Percentiles rank a stretch among this genome's conserved stretches.
These are phyloP conservation scores for Metschnikowia noctiluminum DNA, from an alignment of 805 yeast species.

Conservation along the genomic window DNA sequence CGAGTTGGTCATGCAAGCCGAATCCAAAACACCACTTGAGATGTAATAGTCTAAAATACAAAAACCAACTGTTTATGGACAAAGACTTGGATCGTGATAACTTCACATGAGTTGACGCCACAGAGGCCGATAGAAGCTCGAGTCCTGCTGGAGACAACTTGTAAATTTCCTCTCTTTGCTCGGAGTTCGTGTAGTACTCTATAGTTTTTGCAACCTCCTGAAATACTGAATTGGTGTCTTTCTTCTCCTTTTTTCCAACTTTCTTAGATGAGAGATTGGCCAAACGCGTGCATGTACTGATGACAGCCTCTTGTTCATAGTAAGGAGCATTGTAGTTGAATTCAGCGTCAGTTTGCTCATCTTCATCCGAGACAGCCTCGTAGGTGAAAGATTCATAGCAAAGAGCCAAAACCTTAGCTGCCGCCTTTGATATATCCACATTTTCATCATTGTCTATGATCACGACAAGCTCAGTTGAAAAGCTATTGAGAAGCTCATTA, in stretches of 20 bases:
- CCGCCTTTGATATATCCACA: conserved; percentile 50
- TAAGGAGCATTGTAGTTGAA: conserved; percentile 49
- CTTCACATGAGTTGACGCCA: conserved; percentile 38
- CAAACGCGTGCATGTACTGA: conserved; percentile 38
- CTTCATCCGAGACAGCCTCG: conserved; percentile 35
- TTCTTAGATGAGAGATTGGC: conserved; percentile 53
- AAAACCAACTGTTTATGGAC: conserved; percentile 49
- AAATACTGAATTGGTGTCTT: conserved; percentile 55
- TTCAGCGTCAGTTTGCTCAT: conserved; percentile 41
- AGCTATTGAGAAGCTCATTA: conserved; percentile 36
- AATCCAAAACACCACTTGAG: conserved; percentile 51
- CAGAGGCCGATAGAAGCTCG: conserved; percentile 29
- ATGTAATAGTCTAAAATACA: conserved; percentile 45
- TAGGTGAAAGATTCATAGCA: conserved; percentile 52
- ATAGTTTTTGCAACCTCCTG: conserved; percentile 54
- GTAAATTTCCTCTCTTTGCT: conserved; percentile 33
- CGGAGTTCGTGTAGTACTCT: conserved; percentile 34
- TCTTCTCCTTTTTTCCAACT: conserved; percentile 60
- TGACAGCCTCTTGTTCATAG: conserved; percentile 48
- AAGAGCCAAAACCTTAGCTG: conserved; percentile 54
- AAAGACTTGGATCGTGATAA: conserved; percentile 45
- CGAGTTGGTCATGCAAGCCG: conserved; percentile 49
- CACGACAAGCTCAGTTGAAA: conserved; percentile 32
- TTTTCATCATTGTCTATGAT: conserved; percentile 40
- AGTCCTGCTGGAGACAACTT: conserved; percentile 35